Conservation (phyloP, 2,329 filamentous ascomycete species). For the Fusarium continuum region DNA sequence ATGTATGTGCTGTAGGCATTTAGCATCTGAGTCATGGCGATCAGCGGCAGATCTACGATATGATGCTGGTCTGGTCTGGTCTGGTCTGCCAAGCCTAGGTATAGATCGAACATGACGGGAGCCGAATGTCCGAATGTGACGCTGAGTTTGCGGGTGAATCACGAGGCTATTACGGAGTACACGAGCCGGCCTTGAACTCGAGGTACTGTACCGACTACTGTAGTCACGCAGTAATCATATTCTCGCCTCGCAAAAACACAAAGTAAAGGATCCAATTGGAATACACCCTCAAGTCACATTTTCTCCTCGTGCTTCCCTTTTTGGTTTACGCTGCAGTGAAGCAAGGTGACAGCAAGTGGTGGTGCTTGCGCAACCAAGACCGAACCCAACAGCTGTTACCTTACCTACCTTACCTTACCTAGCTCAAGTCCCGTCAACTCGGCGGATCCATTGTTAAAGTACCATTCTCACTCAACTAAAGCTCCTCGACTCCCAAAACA, state of each 20-base stretch:
- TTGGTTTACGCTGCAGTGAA: conserved; percentile 10
- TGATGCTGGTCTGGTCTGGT: neutral
- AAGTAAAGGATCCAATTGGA: conserved; percentile 1
- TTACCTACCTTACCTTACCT: no score
- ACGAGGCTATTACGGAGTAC: conserved; percentile 10
- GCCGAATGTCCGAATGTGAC: conserved; percentile 20
- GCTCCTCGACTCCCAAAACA: neutral
- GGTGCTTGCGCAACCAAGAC: conserved; percentile 27
- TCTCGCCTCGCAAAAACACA: neutral
- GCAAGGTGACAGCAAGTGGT: conserved; percentile 14
- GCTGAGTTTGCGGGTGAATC: conserved; percentile 24
- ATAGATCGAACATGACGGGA: conserved; percentile 25
- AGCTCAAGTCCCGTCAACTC: conserved; percentile 1
- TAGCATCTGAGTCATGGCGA: conserved; percentile 15
- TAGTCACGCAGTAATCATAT: conserved; percentile 7
- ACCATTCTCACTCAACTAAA: conserved; percentile 12
- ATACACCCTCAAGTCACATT: conserved; percentile 7
- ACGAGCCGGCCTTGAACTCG: neutral
- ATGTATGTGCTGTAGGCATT: neutral
- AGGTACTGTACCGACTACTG: no score
- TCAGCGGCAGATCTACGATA: conserved; percentile 34
- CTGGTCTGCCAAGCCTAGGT: no score
- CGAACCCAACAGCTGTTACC: no score
- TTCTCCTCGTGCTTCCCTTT: conserved; percentile 1
- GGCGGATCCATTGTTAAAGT: conserved; percentile 3